These are phyloP conservation scores for Ascochyta fabae DNA, from an alignment of 2,329 filamentous ascomycete genomes.

Conservation along the genomic window DNA sequence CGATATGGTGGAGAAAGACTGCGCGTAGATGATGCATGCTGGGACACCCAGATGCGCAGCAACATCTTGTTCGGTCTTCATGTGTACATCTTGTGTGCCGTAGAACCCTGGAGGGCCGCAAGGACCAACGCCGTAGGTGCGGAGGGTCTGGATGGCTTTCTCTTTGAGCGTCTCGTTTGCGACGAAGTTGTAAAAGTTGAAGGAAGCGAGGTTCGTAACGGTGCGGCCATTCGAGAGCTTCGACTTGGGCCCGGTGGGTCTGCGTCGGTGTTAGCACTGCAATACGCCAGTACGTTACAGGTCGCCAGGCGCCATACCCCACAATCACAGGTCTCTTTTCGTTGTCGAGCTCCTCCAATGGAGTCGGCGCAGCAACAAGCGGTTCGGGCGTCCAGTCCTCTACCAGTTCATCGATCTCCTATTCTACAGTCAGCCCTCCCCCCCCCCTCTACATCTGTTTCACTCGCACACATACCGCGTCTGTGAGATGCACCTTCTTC, in stretches of 20 bases:
- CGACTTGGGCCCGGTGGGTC: constrained; percentile 86
- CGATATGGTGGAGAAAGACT: constrained; percentile 95
- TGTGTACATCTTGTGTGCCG: constrained; percentile 96
- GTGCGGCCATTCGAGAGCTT: constrained; percentile 88
- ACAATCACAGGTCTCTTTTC: constrained; percentile 88
- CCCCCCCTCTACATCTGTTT: not conserved
- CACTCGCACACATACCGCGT: constrained; percentile 64
- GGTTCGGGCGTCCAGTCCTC: constrained; percentile 97
- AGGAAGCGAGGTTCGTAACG: constrained; percentile 90
- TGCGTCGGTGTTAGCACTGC: constrained; percentile 48
- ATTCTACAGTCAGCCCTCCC: constrained; percentile 23
- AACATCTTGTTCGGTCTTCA: constrained; percentile 94
- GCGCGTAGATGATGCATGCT: constrained; percentile 92
- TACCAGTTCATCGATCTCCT: constrained; percentile 95
- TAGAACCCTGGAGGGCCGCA: constrained; percentile 98
- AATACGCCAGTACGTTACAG: not conserved
- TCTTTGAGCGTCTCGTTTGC: constrained; percentile 91
- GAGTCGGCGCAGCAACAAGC: constrained; percentile 74
- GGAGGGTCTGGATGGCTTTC: constrained; percentile 90
- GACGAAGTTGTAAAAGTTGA: constrained; percentile 98
- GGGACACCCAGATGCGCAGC: constrained; percentile 86
- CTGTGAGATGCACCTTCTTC: constrained; percentile 85
- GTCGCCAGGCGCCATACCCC: constrained; percentile 63
- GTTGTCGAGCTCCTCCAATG: constrained; percentile 79
- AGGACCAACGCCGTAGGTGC: constrained; percentile 94